A percentile compares a stretch with the other conserved stretches of the same genome.
Conservation (phyloP, 768 basidiomycete species). For the Amanita jacksonii region DNA sequence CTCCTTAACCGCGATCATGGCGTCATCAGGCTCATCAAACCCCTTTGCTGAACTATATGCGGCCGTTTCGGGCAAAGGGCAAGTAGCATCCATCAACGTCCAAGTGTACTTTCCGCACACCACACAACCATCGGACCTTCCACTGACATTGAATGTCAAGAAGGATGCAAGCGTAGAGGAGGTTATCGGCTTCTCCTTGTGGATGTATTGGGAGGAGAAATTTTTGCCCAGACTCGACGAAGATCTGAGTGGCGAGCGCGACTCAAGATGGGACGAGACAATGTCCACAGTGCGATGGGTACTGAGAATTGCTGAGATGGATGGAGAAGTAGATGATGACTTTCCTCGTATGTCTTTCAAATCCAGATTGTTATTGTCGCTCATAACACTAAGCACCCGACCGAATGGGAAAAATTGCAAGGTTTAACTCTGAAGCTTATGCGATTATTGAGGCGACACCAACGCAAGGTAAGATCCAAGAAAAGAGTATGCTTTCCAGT, state of each 20-base stretch:
- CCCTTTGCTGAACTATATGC: slow-evolving; percentile 87
- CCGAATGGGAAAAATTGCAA: slow-evolving; percentile 71
- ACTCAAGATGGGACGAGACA: slow-evolving; percentile 45
- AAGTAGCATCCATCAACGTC: slow-evolving; percentile 52
- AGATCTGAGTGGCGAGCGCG: slow-evolving; percentile 47
- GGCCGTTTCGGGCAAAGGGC: slow-evolving; percentile 70
- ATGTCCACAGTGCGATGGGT: slow-evolving; percentile 86
- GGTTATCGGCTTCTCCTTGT: slow-evolving; percentile 87
- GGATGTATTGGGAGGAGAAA: slow-evolving; percentile 88
- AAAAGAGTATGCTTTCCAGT: neutral
- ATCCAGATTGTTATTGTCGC: neutral
- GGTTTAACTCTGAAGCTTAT: slow-evolving; percentile 86
- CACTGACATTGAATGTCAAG: slow-evolving; percentile 67
- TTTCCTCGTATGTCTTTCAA: slow-evolving; percentile 70
- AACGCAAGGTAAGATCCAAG: slow-evolving; percentile 45
- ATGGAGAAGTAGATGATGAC: slow-evolving; percentile 98
- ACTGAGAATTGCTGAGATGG: slow-evolving; percentile 87
- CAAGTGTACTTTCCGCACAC: slow-evolving; percentile 84
- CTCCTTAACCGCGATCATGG: slow-evolving; percentile 66
- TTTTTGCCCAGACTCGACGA: slow-evolving; percentile 74
- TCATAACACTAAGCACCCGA: slow-evolving; percentile 66
- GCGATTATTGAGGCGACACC: slow-evolving; percentile 74
- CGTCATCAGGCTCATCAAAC: slow-evolving; percentile 60
- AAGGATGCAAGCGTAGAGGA: slow-evolving; percentile 92
- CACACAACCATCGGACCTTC: slow-evolving; percentile 43